phyloP scores from a whole-genome alignment of 164 flowering plant genomes.

The Stephania yunnanensis region DNA sequence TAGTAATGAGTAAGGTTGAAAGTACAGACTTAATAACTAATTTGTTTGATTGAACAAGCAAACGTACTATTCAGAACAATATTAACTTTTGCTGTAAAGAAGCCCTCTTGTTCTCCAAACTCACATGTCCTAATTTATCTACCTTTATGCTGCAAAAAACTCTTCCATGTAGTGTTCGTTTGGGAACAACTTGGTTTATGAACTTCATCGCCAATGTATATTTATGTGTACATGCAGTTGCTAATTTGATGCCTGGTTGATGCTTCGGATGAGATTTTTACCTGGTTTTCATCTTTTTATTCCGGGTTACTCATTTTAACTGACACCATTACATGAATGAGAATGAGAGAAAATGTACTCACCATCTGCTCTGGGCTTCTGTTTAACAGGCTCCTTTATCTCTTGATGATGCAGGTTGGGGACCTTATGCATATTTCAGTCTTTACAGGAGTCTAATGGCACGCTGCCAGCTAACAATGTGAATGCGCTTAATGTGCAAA shows the following conservation, averaged over 20 bases:
- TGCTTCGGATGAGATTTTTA: background rate
- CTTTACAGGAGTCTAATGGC: slow-evolving; percentile 33
- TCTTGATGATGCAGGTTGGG: slow-evolving; percentile 29
- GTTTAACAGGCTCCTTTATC: slow-evolving; percentile 3
- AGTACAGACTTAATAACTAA: no score
- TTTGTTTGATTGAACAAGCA: background rate
- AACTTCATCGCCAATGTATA: no score
- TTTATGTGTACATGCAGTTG: background rate
- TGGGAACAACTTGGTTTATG: no score
- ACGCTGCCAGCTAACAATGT: slow-evolving; percentile 5
- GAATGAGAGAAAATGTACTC: background rate
- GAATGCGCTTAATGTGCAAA: slow-evolving; percentile 19
- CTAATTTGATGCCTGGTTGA: background rate
- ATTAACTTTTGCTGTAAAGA: background rate
- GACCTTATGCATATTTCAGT: slow-evolving; percentile 58
- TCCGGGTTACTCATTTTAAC: background rate
- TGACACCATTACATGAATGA: background rate
- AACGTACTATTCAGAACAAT: background rate
- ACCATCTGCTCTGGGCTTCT: background rate
- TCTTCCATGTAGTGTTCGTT: no score
- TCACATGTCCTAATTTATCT: no score
- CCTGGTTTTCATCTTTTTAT: background rate
- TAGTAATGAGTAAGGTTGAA: no score
- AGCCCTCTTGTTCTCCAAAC: background rate
- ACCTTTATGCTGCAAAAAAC: no score